Conservation (phyloP, 371 early-diverging fungal genomes). For the Sporodiniella umbellata region DNA sequence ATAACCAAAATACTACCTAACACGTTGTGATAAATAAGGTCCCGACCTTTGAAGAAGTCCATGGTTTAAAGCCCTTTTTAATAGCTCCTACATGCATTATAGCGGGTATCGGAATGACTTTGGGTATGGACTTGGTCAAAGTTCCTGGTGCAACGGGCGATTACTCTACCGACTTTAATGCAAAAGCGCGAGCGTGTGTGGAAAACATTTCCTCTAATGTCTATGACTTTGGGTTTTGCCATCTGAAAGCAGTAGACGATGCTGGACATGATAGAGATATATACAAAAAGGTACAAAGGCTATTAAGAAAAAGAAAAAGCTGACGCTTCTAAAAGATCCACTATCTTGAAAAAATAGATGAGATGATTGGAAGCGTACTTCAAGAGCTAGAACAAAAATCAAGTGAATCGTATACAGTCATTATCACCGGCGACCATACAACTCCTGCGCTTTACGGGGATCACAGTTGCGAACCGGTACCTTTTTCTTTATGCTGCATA, state of each 20-base stretch:
- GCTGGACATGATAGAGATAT: constrained; percentile 47
- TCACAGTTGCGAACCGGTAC: constrained; percentile 53
- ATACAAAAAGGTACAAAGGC: constrained; percentile 24
- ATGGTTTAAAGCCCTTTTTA: constrained; percentile 41
- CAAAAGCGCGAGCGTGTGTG: constrained; percentile 35
- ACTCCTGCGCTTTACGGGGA: constrained; percentile 49
- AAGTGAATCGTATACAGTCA: constrained; percentile 28
- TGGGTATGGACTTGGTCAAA: constrained; percentile 41
- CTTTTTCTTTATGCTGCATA: constrained; percentile 29
- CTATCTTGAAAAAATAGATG: constrained; percentile 43
- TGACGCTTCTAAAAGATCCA: constrained; percentile 11
- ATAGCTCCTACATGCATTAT: constrained; percentile 60
- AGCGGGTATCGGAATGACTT: constrained; percentile 49
- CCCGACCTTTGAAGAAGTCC: constrained; percentile 39
- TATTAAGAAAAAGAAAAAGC: background rate
- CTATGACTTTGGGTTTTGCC: constrained; percentile 51
- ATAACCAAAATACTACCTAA: background rate
- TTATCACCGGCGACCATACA: constrained; percentile 55
- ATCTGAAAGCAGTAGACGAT: constrained; percentile 57
- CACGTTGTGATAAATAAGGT: constrained; percentile 6
- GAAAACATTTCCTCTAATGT: constrained; percentile 6
- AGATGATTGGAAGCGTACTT: constrained; percentile 36
- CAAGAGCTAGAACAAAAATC: constrained; percentile 14
- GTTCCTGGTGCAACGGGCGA: constrained; percentile 54
- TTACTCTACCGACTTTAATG: constrained; percentile 43